Base-by-base conservation (phyloP, 2,329 filamentous ascomycete genomes). In the Cadophora sp. region DNA sequence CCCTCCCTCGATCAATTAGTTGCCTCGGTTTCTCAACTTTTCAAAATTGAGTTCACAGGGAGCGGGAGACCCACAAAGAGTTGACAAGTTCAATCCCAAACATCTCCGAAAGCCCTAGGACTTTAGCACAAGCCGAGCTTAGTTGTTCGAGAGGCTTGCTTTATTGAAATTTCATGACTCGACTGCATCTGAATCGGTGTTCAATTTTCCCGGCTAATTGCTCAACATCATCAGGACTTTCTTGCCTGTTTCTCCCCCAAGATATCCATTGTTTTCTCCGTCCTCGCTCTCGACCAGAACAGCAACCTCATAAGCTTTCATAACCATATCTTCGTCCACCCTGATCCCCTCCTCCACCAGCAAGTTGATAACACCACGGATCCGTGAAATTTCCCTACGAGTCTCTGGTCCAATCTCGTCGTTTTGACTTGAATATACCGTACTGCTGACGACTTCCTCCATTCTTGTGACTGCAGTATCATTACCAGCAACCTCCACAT, bases 401-500 rank as follows among this genome's bases (percentile, higher is more conserved):
- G 93, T 95, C 59, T 88, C 87, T 1, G 88, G 82, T 24, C 87
- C 83, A 70, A 99, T 94, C 65, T 88, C 85, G 77, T 98, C 95
- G 77, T 99, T 99, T 81, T 97, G 94, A 77, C 92, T 96, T 64
- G 92, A 96, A 80, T 99, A 99, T 73, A 97, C 93, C 63, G 90
- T 92, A 74, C 89, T 89, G 70, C 89, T 94, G 22, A 96, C 91
- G 73, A 84, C 89, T 81, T 99, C 96, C 78, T 98, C 96, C 78
- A 97, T 86, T 71, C 92, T 87, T 62, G 93, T 97, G 75, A 97
- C 92, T 82, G 88, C 76, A 18, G 77, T 70, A 59, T 78, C 63
- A 72, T 75, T 59, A 59, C 72, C 81, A n/a, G 85, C 84, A 43
- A 85, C 85, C 72, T 92, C 89, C 8, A 91, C 82, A 74, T 97